Evolutionary conservation across 2,329 filamentous ascomycete genomes (phyloP).

Genomic region (Monosporascus sp.): DNA sequence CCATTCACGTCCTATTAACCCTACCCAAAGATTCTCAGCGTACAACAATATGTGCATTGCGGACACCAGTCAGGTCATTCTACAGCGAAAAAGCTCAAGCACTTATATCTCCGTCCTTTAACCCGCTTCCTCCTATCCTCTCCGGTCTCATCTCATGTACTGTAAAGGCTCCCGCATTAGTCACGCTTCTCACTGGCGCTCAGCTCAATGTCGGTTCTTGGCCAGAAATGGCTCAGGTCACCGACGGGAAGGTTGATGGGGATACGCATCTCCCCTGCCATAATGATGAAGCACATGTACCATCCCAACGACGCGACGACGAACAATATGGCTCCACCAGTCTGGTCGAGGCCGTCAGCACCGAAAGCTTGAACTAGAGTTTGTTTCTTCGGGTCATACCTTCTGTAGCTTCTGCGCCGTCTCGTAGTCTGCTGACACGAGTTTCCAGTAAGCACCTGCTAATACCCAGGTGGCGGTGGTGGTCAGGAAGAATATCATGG

Average conservation of each 20-base stretch:
- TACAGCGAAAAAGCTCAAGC: too few relatives aligned
- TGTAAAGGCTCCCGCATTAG: not conserved
- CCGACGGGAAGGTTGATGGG: slow-evolving; percentile 39
- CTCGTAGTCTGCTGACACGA: slow-evolving; percentile 25
- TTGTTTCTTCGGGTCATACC: slow-evolving; percentile 18
- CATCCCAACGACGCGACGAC: slow-evolving; percentile 39
- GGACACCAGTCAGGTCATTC: too few relatives aligned
- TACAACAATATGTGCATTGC: too few relatives aligned
- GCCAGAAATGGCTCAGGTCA: slow-evolving; percentile 42
- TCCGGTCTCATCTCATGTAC: not conserved
- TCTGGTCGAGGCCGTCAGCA: slow-evolving; percentile 10
- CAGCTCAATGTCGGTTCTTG: slow-evolving; percentile 22
- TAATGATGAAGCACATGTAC: slow-evolving; percentile 45
- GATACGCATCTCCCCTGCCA: slow-evolving; percentile 43
- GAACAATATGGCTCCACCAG: slow-evolving; percentile 32
- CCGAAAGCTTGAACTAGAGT: not conserved
- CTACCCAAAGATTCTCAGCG: too few relatives aligned
- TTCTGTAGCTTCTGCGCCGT: slow-evolving; percentile 37
- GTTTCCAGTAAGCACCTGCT: not conserved
- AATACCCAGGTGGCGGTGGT: slow-evolving; percentile 1
- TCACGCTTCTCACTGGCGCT: not conserved
- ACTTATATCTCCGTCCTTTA: too few relatives aligned
- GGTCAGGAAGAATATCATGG: not conserved
- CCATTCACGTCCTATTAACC: too few relatives aligned
- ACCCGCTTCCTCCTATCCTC: too few relatives aligned